These are phyloP conservation scores for Xerocomus alliaceus DNA, from an alignment of 1,284 basidiomycete species.

Conservation along the genomic window DNA sequence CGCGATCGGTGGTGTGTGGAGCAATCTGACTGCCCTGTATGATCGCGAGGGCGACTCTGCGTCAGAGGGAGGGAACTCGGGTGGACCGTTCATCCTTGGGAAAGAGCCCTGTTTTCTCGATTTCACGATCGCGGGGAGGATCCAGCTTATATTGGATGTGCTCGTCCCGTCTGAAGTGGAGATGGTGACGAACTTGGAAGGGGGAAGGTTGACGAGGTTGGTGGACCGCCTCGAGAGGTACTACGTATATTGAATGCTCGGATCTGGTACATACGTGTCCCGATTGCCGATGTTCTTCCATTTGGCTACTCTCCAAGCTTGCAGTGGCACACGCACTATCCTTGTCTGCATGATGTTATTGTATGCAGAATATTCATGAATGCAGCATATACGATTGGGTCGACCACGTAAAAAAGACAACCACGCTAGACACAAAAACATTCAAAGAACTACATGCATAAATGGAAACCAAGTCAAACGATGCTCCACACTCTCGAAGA, in stretches of 20 bases:
- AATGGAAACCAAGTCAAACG: not conserved
- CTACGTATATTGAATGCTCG: constrained; percentile 4
- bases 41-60: not conserved
- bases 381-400: no score
- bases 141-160: constrained; percentile 19
- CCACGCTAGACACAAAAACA: no score
- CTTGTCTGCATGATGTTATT: no score
- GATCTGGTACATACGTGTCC: no score
- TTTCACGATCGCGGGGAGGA: constrained; percentile 28
- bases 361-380: no score
- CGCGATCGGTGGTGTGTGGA: constrained; percentile 5
- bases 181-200: constrained; percentile 13
- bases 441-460: no score
- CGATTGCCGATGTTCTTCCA: no score
- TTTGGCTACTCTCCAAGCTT: no score
- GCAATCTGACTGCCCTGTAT: constrained; percentile 17
- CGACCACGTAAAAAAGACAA: no score
- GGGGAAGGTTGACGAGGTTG: constrained; percentile 18
- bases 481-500: not conserved
- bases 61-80: not conserved
- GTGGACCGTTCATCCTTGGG: constrained; percentile 24
- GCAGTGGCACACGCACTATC: no score
- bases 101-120: constrained; percentile 31
- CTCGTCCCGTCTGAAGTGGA: constrained; percentile 20
- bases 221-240: constrained; percentile 25